Evolutionary conservation across 2,329 filamentous ascomycete species (phyloP).

Genomic region (Calcarisporium arbuscula): DNA sequence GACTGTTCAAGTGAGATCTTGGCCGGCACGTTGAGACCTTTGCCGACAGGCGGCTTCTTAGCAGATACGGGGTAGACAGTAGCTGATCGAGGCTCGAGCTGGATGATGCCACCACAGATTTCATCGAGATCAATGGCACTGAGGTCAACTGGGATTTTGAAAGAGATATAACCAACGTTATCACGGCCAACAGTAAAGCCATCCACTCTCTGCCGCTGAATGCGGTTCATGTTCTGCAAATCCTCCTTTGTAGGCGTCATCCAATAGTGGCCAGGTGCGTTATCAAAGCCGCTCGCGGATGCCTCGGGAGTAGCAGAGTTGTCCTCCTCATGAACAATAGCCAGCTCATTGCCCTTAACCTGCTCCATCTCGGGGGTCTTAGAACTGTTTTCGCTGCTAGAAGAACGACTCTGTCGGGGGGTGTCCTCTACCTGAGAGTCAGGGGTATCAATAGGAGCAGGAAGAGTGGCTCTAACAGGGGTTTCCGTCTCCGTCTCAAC

Average conservation of each 20-base stretch:
- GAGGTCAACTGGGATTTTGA: constrained; percentile 77
- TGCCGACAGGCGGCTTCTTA: constrained; percentile 77
- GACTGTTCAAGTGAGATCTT: constrained; percentile 86
- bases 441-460: constrained; percentile 25
- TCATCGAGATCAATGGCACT: constrained; percentile 72
- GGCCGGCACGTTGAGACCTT: constrained; percentile 87
- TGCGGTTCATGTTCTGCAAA: constrained; percentile 70
- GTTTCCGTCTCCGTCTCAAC: constrained; percentile 29
- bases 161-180: constrained; percentile 74
- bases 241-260: constrained; percentile 72
- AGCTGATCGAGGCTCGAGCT: constrained; percentile 68
- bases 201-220: constrained; percentile 67
- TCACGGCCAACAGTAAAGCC: constrained; percentile 78
- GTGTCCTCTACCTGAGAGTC: constrained; percentile 28
- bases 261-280: constrained; percentile 73
- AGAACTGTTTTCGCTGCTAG: constrained; percentile 22
- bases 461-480: constrained; percentile 26
- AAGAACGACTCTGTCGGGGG: constrained; percentile 49
- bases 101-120: constrained; percentile 71
- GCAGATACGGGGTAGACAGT: constrained; percentile 77
- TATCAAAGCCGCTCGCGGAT: constrained; percentile 26
- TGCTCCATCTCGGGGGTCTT: constrained; percentile 62
- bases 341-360: constrained; percentile 67
- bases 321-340: constrained; percentile 71
- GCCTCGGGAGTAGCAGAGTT: constrained; percentile 21